Evolutionary conservation across 2,329 filamentous ascomycete species (phyloP), one percentile per base, ranked within the genome.

Genomic region (Nemania sp.): DNA sequence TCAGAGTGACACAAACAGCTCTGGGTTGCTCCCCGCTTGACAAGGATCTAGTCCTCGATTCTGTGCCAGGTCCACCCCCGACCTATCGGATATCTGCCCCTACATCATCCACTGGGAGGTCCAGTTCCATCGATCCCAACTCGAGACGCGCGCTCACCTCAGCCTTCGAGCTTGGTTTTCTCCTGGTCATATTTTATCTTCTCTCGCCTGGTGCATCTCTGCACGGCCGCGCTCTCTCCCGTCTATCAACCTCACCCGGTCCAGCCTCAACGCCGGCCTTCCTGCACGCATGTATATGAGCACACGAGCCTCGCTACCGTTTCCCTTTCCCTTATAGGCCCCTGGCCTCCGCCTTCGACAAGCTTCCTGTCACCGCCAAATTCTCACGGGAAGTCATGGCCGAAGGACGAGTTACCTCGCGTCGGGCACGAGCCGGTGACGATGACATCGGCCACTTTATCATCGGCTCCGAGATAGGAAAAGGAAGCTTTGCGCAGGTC

Each of bases 401-500:
- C 51, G 67, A 70, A 55, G 55, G 52, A 48, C 67, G 66, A 54
- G 46, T 49, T 39, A 56, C 63, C 49, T 70, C 69, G 45, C 67
- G 71, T 49, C 70, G 72, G 43, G 61, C 68, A 62, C 72, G 68
- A 64, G 63, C 67, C 57, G 65, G 66, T 62, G 73, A 75, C 51
- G 73, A 71, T 64, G 60, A 68, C 57, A 71, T 94, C 66, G 90
- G 91, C 63, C 85, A 88, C 67, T 97, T 95, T 73, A 82, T 83
- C 66, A 86, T 93, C 67, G 84, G 91, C 64, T 86, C 89, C 64
- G 90, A 97, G 76, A 97, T 97, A 70, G 94, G 94, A 60, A 94
- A 94, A 76, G 94, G 94, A 59, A 97, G 94, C 77, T 99, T 97
- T 78, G 94, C 94, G 62, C 91, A 91, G 63, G 94, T 99, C 62